Evolutionary conservation across 352 stramenopile species (phyloP), one percentile per base, ranked within the genome.

Genomic region (Pythium rhizo-oryzae): DNA sequence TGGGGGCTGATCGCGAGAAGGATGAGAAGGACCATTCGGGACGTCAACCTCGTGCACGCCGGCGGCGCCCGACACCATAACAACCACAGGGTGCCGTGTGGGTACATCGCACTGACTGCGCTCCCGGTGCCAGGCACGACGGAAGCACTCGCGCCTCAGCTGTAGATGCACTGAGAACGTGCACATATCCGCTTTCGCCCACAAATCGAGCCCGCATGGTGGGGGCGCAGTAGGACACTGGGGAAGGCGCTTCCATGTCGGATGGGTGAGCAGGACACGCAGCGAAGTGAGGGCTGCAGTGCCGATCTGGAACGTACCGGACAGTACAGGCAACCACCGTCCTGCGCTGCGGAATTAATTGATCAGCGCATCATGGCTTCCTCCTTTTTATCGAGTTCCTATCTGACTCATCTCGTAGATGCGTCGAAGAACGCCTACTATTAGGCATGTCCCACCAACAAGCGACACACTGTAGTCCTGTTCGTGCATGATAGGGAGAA

Each of bases 331-430:
- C 8, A 3, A 41, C 12, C 35, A 41, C 35, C n/a, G 9, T 33
- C 28, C 28, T 33, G 28, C 28, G 51, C 15, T 21, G 11, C n/a
- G 16, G 37, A 37, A 53, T 43, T 43, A 62, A 53, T 56, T 56
- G 50, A 41, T 62, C 56, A 62, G 56, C 56, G 16, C 56, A 62
- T 62, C 56, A 53, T 62, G 56, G 56, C 56, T 62, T 1, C 56
- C 7, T 41, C n/a, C 15, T 23, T 0, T 19, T 49, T 23, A 12
- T 11, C 7, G 41, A 21, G 0, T 8, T n/a, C 5, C 7, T 12
- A 8, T 47, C 41, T 47, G 41, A 47, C 41, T 47, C 41, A 47
- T 47, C 41, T 47, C 6, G 13, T n/a, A 8, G 15, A 47, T 47
- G 13, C 37, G 18, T 21, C 41, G 5, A 47, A 1, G 13, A 2